Base-by-base conservation (phyloP, 768 basidiomycete genomes). In the Thelephora ganbajun region DNA sequence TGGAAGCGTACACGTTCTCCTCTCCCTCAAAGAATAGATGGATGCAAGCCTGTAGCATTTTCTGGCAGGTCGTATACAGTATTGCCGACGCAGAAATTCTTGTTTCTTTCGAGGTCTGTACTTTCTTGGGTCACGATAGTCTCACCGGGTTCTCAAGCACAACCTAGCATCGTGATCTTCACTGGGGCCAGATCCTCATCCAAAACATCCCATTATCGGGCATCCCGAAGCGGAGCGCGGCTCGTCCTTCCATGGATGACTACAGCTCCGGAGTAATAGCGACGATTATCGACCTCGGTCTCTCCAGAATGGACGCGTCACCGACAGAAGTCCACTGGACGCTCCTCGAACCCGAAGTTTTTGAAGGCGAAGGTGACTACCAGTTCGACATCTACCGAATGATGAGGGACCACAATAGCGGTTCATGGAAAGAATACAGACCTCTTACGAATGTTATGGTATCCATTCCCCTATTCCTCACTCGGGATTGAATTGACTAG, bases 121-220 rank as follows among this genome's bases (percentile, higher is more conserved):
- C 35, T 2, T 34, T 6, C 49, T 35, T 11, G 14, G 11, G 20
- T 23, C 48, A 19, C 35, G 44, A 35, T 33, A n/a, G 6, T 14
- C 22, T 50, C 46, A 19, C 26, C 26, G 9, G 9, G 14, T 22
- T 43, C 18, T 35, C 44, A 11, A 34, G 23, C 22, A 3, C 33
- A 22, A 13, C 22, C 44, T 57, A 99, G 94, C 96, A 99, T 64
- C 90, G 96, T 30, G 96, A 99, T 62, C 76, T 99, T n/a, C 96
- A 99, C 57, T 90, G 89, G 78, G 96, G 96, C 18, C 96, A 99
- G 62, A 85, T 99, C 44, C 72, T 99, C 6, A 78, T 98, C 43
- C 80, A 80, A 57, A 69, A 72, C 50, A 49, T 73, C 2, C 63
- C 71, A 19, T 46, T 35, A 55, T 46, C 59, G 43, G 34, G 53